phyloP scores from a whole-genome alignment of 2,329 filamentous ascomycete genomes.

The Cercospora beticola region DNA sequence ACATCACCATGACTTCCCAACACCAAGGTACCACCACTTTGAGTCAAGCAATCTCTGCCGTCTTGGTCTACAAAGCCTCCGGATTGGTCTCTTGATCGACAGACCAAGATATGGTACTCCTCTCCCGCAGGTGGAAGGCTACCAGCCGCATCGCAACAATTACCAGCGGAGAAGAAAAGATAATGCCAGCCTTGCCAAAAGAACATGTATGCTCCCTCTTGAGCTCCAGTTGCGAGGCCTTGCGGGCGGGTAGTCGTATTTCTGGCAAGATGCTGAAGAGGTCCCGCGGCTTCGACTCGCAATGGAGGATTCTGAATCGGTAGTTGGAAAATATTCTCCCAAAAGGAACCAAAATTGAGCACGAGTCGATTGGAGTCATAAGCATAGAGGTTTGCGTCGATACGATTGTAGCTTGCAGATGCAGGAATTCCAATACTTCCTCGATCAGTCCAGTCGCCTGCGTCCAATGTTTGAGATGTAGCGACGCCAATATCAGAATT shows the following conservation, averaged over 20 bases:
- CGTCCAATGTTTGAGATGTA: slow-evolving; percentile 50
- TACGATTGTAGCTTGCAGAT: slow-evolving; percentile 44
- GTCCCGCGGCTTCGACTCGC: slow-evolving; percentile 29
- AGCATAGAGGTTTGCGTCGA: slow-evolving; percentile 47
- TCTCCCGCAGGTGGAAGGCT: slow-evolving; percentile 46
- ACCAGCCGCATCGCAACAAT: slow-evolving; percentile 39
- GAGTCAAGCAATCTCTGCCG: slow-evolving; percentile 53
- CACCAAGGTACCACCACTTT: slow-evolving; percentile 60
- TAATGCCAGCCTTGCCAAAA: slow-evolving; percentile 61
- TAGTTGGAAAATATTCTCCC: slow-evolving; percentile 63
- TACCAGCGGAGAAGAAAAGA: slow-evolving; percentile 47
- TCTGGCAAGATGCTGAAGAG: slow-evolving; percentile 53
- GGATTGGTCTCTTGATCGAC: slow-evolving; percentile 53
- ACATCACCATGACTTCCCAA: slow-evolving; percentile 60
- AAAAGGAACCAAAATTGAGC: slow-evolving; percentile 63
- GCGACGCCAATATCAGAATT: slow-evolving; percentile 63
- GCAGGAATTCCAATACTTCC: slow-evolving; percentile 58
- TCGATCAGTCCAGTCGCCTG: slow-evolving; percentile 60
- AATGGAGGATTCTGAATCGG: slow-evolving; percentile 42
- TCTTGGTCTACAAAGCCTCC: slow-evolving; percentile 57
- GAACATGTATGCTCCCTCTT: slow-evolving; percentile 60
- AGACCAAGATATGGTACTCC: slow-evolving; percentile 66
- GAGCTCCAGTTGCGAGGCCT: slow-evolving; percentile 43
- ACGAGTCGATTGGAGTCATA: slow-evolving; percentile 10
- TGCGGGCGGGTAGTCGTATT: slow-evolving; percentile 46